phyloP scores from a whole-genome alignment of 805 yeast genomes.

The Myxozyma vanderwaltii region DNA sequence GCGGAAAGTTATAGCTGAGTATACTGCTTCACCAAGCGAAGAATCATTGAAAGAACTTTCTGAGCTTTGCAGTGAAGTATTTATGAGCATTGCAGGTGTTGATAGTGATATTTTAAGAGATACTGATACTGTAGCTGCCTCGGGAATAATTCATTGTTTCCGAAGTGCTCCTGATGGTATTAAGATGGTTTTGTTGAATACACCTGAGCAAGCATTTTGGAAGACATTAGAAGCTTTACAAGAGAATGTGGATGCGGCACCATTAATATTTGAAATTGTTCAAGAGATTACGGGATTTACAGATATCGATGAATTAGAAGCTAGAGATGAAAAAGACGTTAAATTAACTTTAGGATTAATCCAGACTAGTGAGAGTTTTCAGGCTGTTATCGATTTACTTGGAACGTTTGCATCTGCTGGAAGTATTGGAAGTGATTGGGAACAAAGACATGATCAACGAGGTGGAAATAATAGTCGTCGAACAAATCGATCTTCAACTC shows the following conservation, averaged over 20 bases:
- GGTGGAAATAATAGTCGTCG: constrained; percentile 3
- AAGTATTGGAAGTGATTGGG: constrained; percentile 32
- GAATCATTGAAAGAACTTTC: background rate
- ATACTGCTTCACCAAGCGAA: background rate
- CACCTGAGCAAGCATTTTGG: constrained; percentile 32
- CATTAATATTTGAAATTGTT: constrained; percentile 24
- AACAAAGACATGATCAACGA: constrained; percentile 26
- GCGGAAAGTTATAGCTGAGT: constrained; percentile 12
- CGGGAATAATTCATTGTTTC: constrained; percentile 21
- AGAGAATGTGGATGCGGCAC: constrained; percentile 28
- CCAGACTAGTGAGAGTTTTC: constrained; percentile 31
- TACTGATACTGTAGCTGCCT: constrained; percentile 12
- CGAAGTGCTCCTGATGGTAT: constrained; percentile 14
- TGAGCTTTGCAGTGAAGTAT: constrained; percentile 11
- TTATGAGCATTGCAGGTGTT: constrained; percentile 18
- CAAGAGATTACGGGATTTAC: constrained; percentile 21
- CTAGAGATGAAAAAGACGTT: constrained; percentile 7
- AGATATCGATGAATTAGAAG: constrained; percentile 14
- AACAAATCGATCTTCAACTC: constrained; percentile 21
- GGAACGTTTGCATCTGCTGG: constrained; percentile 38
- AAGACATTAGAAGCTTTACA: constrained; percentile 29
- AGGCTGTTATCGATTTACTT: constrained; percentile 32
- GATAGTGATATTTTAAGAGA: constrained; percentile 14
- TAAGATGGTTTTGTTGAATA: constrained; percentile 12
- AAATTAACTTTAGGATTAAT: constrained; percentile 5